Evolutionary conservation across 2,329 filamentous ascomycete species (phyloP).

Genomic region (Metarhizium brunneum): DNA sequence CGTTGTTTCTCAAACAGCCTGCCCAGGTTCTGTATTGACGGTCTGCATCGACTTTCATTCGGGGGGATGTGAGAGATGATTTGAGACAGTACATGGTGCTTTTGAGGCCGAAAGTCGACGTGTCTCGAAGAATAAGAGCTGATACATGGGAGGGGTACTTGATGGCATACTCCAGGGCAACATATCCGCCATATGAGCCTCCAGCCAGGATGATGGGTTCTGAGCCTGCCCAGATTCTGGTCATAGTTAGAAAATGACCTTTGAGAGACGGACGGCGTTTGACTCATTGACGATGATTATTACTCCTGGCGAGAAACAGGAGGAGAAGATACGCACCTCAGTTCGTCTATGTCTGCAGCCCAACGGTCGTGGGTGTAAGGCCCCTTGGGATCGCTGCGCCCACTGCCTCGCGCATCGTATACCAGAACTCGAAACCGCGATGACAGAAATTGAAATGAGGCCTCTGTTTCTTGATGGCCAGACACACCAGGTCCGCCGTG

Average conservation of each 20-base stretch:
- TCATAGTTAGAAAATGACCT: not conserved
- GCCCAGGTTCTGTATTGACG: constrained; percentile 13
- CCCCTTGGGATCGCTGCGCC: constrained; percentile 12
- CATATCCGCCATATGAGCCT: constrained; percentile 14
- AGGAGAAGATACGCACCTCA: constrained; percentile 8
- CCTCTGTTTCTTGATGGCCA: constrained; percentile 11
- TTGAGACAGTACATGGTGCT: constrained; percentile 9
- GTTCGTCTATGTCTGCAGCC: constrained; percentile 16
- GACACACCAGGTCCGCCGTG: constrained; percentile 16
- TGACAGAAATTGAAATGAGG: constrained; percentile 11
- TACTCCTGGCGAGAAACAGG: no score
- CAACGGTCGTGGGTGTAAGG: constrained; percentile 15
- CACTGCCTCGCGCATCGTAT: constrained; percentile 16
- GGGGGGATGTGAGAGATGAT: constrained; percentile 6
- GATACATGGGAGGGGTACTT: constrained; percentile 10
- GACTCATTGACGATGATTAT: no score
- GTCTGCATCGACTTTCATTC: constrained; percentile 9
- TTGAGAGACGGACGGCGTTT: not conserved
- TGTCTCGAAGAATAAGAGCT: constrained; percentile 13
- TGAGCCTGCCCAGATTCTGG: constrained; percentile 12
- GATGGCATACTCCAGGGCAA: constrained; percentile 15
- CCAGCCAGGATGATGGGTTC: constrained; percentile 14
- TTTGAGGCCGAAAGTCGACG: constrained; percentile 12
- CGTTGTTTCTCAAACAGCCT: constrained; percentile 9
- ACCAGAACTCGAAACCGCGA: constrained; percentile 13